phyloP scores from a whole-genome alignment of 169 alveolate genomes.

The Plasmodium malariae region DNA sequence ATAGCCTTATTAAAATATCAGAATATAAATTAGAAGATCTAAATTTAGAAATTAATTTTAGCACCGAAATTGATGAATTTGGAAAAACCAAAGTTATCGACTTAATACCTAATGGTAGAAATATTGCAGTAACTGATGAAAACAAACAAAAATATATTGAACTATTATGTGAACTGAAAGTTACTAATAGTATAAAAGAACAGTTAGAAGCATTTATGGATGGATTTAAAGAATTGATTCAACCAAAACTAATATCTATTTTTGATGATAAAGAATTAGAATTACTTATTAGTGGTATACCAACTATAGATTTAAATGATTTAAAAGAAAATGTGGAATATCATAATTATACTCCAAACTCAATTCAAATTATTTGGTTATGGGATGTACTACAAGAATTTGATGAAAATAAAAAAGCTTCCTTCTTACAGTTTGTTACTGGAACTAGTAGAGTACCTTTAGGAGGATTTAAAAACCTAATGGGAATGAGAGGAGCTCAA shows the following conservation, averaged over 20 bases:
- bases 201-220: constrained; percentile 96
- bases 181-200: constrained; percentile 94
- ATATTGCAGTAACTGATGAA: constrained; percentile 93
- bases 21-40: constrained; percentile 94
- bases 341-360: constrained; percentile 92
- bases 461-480: constrained; percentile 98
- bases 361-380: constrained; percentile 93
- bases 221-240: constrained; percentile 98
- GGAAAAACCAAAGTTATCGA: constrained; percentile 96
- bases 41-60: constrained; percentile 90
- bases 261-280: constrained; percentile 96
- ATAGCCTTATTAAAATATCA: constrained; percentile 94
- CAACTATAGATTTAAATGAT: constrained; percentile 98
- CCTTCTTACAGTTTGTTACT: constrained; percentile 90
- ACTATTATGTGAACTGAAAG: constrained; percentile 94
- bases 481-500: constrained; percentile 99
- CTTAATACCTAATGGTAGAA: constrained; percentile 96
- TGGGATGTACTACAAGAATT: constrained; percentile 95
- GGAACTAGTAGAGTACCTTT: constrained; percentile 96
- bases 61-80: constrained; percentile 95
- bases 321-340: constrained; percentile 96
- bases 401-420: constrained; percentile 95
- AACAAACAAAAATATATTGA: constrained; percentile 96
- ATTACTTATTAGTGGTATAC: constrained; percentile 97
- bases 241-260: constrained; percentile 95